Evolutionary conservation across 495 filamentous ascomycete species (phyloP), one percentile per base, ranked within the genome.

Genomic region (Podospora pseudopauciseta): DNA sequence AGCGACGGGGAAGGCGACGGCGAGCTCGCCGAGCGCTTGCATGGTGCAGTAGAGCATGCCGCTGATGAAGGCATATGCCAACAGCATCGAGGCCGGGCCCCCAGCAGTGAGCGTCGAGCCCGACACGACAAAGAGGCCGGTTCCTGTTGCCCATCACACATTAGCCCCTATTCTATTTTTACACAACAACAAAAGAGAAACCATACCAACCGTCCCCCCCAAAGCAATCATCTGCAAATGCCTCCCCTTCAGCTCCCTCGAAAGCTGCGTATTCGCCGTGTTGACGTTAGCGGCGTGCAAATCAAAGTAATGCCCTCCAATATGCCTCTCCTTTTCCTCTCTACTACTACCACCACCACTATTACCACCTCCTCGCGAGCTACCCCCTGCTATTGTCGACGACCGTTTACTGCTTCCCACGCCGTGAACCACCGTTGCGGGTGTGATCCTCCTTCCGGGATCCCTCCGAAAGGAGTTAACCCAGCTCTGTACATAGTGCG

Each of bases 161-260:
- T 30, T 20, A 30, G 16, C 23, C 20, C 23, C 23, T 23, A 2
- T 23, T 23, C 23, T 23, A 23, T 23, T 23, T 23, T 23, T 23
- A 23, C 0, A 23, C 23, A 23, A 23, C 23, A 23, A 23, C 19
- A n/a, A 58, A 61, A 11, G 58, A 9, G 20, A 62, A 16, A 26
- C 65, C 82, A 61, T 87, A 89, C 94, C 94, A 70, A 99, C 97
- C 1, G 91, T 94, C 49, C 95, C 95, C 69, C 93, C 93, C 71
- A 97, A 96, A 6, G 94, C 94, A 82, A 97, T 97, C 93, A 97
- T 97, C 83, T 97, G 93, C 70, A 97, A 76, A 82, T 97, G 94
- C 55, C 93, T 85, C 18, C 90, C 88, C 78, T 96, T 95, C 63
- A 97, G 77, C 71, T 85, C 85, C 67, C 95, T 82, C 62, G 90